These are phyloP conservation scores for Colletotrichum eleusines DNA, from an alignment of 2,329 filamentous ascomycete genomes.

Conservation along the genomic window DNA sequence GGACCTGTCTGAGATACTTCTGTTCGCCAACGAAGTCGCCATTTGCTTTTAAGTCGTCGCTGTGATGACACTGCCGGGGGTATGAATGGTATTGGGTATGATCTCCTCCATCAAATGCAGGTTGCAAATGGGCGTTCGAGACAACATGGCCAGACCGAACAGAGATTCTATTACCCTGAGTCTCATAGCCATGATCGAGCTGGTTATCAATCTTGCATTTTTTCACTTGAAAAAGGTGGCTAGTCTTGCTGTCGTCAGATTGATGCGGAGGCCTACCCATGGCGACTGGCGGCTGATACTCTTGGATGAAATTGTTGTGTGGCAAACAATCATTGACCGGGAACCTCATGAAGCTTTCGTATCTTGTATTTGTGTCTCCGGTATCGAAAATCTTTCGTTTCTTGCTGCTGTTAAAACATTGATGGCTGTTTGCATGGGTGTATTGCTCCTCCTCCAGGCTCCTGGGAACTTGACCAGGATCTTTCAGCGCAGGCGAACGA, in stretches of 20 bases:
- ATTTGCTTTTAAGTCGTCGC: not conserved
- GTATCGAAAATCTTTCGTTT: not conserved
- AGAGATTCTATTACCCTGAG: not conserved
- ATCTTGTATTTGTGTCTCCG: not conserved
- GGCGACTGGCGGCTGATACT: not conserved
- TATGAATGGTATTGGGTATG: not conserved
- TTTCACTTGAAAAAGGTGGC: not conserved
- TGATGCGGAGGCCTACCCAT: not conserved
- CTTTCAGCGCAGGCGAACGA: not conserved
- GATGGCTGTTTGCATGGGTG: not conserved
- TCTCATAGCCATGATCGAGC: not conserved
- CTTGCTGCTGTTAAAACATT: not conserved
- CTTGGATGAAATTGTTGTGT: too few relatives aligned
- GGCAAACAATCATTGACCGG: not conserved
- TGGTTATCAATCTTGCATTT: not conserved
- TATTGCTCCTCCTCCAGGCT: not conserved
- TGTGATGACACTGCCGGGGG: not conserved
- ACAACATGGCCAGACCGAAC: not conserved
- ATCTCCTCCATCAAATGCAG: not conserved
- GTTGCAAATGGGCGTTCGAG: not conserved
- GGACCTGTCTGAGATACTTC: not conserved
- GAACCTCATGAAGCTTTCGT: not conserved
- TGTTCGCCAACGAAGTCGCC: not conserved
- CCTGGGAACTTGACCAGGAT: not conserved
- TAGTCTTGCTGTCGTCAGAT: not conserved